Conservation (phyloP, 805 yeast genomes). For the Suhomyces xylopsoci region DNA sequence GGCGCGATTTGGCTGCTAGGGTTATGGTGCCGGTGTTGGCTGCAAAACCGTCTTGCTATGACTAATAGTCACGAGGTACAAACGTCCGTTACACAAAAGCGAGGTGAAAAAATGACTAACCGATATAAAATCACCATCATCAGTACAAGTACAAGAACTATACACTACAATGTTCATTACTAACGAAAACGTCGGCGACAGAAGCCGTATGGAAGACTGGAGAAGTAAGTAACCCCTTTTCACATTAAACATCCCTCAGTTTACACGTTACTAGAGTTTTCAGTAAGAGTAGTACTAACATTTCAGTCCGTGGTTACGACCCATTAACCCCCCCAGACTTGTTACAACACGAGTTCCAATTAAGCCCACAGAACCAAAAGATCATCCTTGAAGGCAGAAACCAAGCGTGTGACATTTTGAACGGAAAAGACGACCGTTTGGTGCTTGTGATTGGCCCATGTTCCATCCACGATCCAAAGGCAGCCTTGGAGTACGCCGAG, state of each 20-base stretch:
- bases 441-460: constrained; percentile 95
- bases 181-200: constrained; percentile 82
- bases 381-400: constrained; percentile 75
- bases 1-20: background rate
- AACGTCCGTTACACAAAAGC: background rate
- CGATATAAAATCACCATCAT: background rate
- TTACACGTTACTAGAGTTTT: no score
- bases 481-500: constrained; percentile 85
- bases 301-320: constrained; percentile 72
- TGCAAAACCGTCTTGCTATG: background rate
- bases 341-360: constrained; percentile 80
- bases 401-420: constrained; percentile 65
- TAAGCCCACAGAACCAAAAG: constrained; percentile 55
- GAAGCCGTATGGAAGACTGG: constrained; percentile 59
- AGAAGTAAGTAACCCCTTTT: constrained; percentile 46
- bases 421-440: constrained; percentile 83
- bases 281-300: constrained; percentile 15
- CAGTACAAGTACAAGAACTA: no score
- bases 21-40: background rate
- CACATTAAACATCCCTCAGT: no score
- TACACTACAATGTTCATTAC: constrained; percentile 64
- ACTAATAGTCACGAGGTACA: background rate
- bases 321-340: constrained; percentile 95
- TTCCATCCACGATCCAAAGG: constrained; percentile 90
- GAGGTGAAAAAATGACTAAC: constrained; percentile 1